Evolutionary conservation across 2,329 filamentous ascomycete species (phyloP).

Genomic region (Coniochaeta sp.): DNA sequence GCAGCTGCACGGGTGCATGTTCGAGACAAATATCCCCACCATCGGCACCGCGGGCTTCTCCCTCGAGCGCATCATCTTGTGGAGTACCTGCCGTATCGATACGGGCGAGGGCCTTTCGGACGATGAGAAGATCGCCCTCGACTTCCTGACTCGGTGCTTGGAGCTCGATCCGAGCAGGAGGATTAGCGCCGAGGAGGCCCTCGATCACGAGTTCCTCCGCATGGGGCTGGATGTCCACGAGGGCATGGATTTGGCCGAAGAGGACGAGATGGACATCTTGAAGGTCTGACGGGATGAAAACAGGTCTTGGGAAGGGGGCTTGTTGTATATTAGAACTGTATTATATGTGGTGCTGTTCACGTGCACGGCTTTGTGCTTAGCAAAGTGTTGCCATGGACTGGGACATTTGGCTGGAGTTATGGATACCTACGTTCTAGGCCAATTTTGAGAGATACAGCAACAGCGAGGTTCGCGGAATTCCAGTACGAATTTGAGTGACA

Average conservation of each 20-base stretch:
- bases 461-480: too few species aligned
- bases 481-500: neutral
- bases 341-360: neutral
- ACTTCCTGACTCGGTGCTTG: constrained; percentile 65
- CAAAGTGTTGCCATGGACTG: neutral
- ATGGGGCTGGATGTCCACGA: constrained; percentile 21
- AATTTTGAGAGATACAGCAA: neutral
- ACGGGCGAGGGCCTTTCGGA: constrained; percentile 45
- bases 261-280: constrained; percentile 49
- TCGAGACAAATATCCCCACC: constrained; percentile 88
- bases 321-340: neutral
- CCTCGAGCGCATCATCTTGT: constrained; percentile 89
- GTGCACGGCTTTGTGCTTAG: too few species aligned
- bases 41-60: constrained; percentile 79
- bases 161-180: constrained; percentile 68
- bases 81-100: constrained; percentile 72
- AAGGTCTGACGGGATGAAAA: constrained; percentile 15
- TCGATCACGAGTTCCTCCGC: constrained; percentile 63
- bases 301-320: constrained; percentile 6
- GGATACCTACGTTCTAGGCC: neutral
- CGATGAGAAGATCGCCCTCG: constrained; percentile 66
- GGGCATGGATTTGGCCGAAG: constrained; percentile 27
- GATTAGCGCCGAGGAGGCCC: constrained; percentile 67
- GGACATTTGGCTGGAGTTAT: neutral
- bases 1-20: constrained; percentile 79